Percentiles rank a stretch among this genome's conserved stretches.
phyloP scores from a whole-genome alignment of 2,329 filamentous ascomycete genomes.

The Penicillium sp. region DNA sequence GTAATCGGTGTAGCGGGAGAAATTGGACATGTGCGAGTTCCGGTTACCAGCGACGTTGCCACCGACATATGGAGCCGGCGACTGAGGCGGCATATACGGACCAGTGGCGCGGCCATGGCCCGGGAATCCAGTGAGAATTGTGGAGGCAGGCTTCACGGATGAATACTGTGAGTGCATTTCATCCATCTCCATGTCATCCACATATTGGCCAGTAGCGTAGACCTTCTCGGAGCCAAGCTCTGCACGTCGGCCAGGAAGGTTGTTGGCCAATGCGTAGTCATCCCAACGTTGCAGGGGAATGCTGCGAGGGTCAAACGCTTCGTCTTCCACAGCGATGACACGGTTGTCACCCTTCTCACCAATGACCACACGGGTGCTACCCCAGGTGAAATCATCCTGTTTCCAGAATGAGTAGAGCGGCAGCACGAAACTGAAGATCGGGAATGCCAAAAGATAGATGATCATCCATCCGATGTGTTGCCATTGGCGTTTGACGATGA shows the following conservation, averaged over 20 bases:
- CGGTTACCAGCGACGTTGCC: constrained; percentile 52
- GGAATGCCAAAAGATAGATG: constrained; percentile 94
- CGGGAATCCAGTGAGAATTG: constrained; percentile 81
- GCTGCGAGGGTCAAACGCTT: constrained; percentile 84
- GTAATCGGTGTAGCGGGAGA: constrained; percentile 65
- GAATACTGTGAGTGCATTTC: constrained; percentile 97
- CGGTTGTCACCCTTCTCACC: constrained; percentile 91
- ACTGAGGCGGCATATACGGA: constrained; percentile 80
- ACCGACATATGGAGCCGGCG: constrained; percentile 68
- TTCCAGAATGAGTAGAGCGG: constrained; percentile 99
- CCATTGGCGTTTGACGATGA: constrained; percentile 96
- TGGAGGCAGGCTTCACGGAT: constrained; percentile 81
- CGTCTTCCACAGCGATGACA: constrained; percentile 79
- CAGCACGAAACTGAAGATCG: constrained; percentile 86
- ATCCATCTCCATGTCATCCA: constrained; percentile 84
- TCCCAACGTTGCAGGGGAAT: constrained; percentile 97
- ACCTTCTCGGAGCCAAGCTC: constrained; percentile 54
- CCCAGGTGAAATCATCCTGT: constrained; percentile 98
- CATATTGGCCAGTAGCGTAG: constrained; percentile 59
- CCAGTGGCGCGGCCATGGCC: constrained; percentile 55
- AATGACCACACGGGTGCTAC: constrained; percentile 95
- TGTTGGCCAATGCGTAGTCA: constrained; percentile 85
- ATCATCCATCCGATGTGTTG: constrained; percentile 99
- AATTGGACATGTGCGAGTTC: constrained; percentile 71
- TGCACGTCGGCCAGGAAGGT: constrained; percentile 86